Evolutionary conservation across 352 stramenopile genomes (phyloP).

Genomic region (Phytophthora syringae): DNA sequence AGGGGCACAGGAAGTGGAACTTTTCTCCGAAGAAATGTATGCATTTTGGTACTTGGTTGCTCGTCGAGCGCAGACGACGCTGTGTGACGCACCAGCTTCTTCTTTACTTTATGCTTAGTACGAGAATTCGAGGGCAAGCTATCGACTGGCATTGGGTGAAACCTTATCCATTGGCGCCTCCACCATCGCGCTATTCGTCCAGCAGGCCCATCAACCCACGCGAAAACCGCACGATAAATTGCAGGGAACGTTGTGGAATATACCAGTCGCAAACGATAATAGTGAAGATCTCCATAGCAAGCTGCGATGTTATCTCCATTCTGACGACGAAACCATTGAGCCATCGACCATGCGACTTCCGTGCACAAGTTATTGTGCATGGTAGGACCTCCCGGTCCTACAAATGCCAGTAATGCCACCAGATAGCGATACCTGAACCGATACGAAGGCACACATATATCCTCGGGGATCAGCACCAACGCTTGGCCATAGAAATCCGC

Average conservation of each 20-base stretch:
- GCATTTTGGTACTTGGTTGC: not conserved
- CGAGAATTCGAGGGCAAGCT: not conserved
- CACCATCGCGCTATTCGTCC: conserved; percentile 43
- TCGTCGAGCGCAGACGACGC: not conserved
- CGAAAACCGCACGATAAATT: conserved; percentile 48
- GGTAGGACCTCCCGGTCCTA: conserved; percentile 15
- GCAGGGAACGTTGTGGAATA: conserved; percentile 38
- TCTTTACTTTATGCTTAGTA: conserved; percentile 6
- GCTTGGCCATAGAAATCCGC: conserved; percentile 40
- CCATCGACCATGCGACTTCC: conserved; percentile 40
- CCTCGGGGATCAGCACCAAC: not conserved
- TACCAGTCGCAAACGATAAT: conserved; percentile 41
- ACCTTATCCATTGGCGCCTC: conserved; percentile 13
- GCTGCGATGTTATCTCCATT: conserved; percentile 5
- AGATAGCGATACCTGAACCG: conserved; percentile 39
- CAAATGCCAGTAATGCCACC: conserved; percentile 31
- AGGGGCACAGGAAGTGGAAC: not conserved
- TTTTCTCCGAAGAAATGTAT: conserved; percentile 14
- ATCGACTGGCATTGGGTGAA: not conserved
- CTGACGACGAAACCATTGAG: conserved; percentile 16
- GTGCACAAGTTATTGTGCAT: conserved; percentile 22
- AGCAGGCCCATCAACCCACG: conserved; percentile 42
- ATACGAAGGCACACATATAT: conserved; percentile 8
- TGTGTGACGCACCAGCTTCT: conserved; percentile 6
- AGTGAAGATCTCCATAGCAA: conserved; percentile 34